Conservation (phyloP, 2,329 filamentous ascomycete genomes). For the Aureobasidium lini region DNA sequence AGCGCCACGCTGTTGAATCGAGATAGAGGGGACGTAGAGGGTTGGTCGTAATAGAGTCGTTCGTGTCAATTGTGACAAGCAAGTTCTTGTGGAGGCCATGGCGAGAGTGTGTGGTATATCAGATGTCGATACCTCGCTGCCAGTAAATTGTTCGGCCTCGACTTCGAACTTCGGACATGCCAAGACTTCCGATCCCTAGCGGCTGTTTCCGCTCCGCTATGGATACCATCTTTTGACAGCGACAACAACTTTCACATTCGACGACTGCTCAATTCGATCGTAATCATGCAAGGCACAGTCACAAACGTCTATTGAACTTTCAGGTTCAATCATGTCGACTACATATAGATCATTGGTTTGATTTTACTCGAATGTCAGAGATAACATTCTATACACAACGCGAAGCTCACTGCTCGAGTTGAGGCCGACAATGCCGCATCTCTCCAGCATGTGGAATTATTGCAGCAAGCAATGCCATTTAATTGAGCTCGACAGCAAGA, state of each 20-base stretch:
- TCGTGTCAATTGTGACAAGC: conserved; percentile 11
- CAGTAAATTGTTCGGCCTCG: background rate
- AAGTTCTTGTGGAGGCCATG: conserved; percentile 10
- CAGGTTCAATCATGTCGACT: no score
- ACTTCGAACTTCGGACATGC: background rate
- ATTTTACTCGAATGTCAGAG: background rate
- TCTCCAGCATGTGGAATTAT: no score
- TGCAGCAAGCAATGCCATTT: background rate
- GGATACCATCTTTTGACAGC: background rate
- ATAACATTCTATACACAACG: background rate
- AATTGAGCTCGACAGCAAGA: background rate
- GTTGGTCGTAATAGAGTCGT: background rate
- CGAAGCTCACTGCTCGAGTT: background rate
- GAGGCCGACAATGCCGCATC: background rate
- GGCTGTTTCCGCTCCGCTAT: conserved; percentile 1
- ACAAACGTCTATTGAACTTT: no score
- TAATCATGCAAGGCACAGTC: no score
- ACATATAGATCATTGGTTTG: no score
- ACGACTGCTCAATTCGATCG: no score
- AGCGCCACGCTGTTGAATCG: conserved; percentile 32
- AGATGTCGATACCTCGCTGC: background rate
- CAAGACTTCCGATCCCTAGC: background rate
- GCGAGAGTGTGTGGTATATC: background rate
- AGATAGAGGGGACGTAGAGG: conserved; percentile 3
- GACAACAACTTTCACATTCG: background rate